A percentile compares a stretch with the other conserved stretches of the same genome.
phyloP scores from a whole-genome alignment of 2,329 filamentous ascomycete species.

The Boeremia lycopersici region DNA sequence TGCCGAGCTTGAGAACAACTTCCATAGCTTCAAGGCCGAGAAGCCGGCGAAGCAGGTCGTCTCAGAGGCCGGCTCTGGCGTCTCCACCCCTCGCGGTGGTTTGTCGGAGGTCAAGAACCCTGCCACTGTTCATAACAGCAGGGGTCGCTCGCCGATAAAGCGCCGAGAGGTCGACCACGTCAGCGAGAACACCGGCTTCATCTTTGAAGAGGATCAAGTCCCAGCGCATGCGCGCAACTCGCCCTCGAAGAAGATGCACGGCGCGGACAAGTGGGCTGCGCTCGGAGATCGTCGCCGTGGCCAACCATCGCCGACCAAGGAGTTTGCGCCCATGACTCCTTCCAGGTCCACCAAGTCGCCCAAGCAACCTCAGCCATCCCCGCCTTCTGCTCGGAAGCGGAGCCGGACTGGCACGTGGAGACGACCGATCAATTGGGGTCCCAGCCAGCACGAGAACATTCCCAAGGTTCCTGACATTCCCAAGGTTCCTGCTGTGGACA shows the following conservation, averaged over 20 bases:
- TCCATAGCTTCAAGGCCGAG: slow-evolving; percentile 51
- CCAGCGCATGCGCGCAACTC: slow-evolving; percentile 60
- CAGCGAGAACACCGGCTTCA: slow-evolving; percentile 70
- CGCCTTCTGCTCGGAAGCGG: slow-evolving; percentile 47
- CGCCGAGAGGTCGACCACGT: slow-evolving; percentile 64
- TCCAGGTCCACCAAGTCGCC: slow-evolving; percentile 51
- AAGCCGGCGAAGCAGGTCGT: slow-evolving; percentile 48
- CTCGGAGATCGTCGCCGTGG: slow-evolving; percentile 82
- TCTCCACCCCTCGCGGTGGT: slow-evolving; percentile 57
- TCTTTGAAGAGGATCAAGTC: slow-evolving; percentile 68
- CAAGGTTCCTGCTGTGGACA: slow-evolving; percentile 45
- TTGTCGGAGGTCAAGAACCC: slow-evolving; percentile 62
- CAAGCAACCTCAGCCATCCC: slow-evolving; percentile 42
- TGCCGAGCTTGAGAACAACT: slow-evolving; percentile 65
- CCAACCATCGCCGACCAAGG: slow-evolving; percentile 47
- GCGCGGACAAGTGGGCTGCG: slow-evolving; percentile 85
- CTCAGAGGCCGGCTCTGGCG: slow-evolving; percentile 50
- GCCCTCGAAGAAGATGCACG: slow-evolving; percentile 68
- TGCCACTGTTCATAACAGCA: slow-evolving; percentile 58
- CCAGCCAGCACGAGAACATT: slow-evolving; percentile 43
- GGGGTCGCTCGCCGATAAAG: slow-evolving; percentile 45
- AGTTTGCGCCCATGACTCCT: slow-evolving; percentile 38
- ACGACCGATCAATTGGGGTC: slow-evolving; percentile 44
- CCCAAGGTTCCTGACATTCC: slow-evolving; percentile 36
- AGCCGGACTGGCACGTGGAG: slow-evolving; percentile 48